These are phyloP conservation scores for Annulohypoxylon stygium DNA, from an alignment of 495 filamentous ascomycete genomes.

Conservation along the genomic window DNA sequence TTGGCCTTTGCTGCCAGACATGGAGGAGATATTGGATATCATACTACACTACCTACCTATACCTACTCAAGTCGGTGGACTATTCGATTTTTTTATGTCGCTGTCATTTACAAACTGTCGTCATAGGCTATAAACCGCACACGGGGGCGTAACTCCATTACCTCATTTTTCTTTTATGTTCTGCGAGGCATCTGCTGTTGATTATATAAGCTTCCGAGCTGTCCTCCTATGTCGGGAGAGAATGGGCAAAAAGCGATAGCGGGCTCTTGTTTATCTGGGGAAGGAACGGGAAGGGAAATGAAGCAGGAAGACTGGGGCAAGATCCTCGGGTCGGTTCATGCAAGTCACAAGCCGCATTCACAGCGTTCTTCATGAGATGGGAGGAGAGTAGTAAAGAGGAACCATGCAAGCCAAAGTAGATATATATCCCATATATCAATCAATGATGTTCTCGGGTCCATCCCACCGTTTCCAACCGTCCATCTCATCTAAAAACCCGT, in stretches of 20 bases:
- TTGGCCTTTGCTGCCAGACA: conserved; percentile 16
- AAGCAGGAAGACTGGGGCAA: not conserved
- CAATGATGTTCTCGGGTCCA: conserved; percentile 21
- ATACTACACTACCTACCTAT: conserved; percentile 24
- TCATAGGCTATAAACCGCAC: conserved; percentile 32
- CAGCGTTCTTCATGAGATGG: conserved; percentile 18
- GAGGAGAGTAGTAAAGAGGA: conserved; percentile 3
- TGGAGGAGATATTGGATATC: conserved; percentile 6
- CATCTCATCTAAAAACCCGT: not conserved
- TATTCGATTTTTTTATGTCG: conserved; percentile 25
- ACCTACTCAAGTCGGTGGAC: not conserved
- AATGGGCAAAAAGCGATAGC: conserved; percentile 7
- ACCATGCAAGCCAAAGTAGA: conserved; percentile 33
- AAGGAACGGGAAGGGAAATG: not conserved
- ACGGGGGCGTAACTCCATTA: conserved; percentile 13
- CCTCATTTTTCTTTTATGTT: conserved; percentile 18
- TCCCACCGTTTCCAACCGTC: not conserved
- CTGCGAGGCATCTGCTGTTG: conserved; percentile 13
- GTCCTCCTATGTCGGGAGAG: not conserved
- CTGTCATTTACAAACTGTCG: conserved; percentile 2
- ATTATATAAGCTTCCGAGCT: conserved; percentile 19
- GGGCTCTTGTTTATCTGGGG: conserved; percentile 20
- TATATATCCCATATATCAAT: conserved; percentile 45
- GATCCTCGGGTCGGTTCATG: conserved; percentile 1
- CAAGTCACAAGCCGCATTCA: conserved; percentile 13